Base-by-base conservation (phyloP, 1,284 basidiomycete genomes). In the Schizophyllum commune region DNA sequence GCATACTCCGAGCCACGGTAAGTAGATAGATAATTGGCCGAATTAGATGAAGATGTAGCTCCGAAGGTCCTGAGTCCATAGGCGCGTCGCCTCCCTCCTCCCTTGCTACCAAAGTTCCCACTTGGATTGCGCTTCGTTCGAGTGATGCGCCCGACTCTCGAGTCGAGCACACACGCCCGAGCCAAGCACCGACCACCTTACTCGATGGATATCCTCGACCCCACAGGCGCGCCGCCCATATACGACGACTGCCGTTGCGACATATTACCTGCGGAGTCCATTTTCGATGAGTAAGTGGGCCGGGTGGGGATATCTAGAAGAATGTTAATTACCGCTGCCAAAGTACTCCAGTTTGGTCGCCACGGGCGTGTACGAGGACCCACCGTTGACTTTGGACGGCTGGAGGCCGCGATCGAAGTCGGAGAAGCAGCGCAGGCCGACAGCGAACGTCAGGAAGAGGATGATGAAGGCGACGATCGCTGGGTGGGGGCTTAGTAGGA, bases 391-490 rank as follows among this genome's bases (percentile, higher is more conserved):
- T 77, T 92, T 92, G 58, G 89, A 86, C 22, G 78, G 73, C 56
- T 78, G 75, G 27, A 92, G 74, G 27, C 91, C 90, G 70, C 84
- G 84, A 73, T 89, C 86, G 68, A 92, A 92, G 74, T 92, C 90
- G 56, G 80, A 71, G 74, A 91, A 89, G 69, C 91, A 92, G 58
- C 86, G 84, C 15, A 92, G 70, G 34, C 91, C 91, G 32, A 92
- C 81, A 9, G 75, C 80, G 68, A 92, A 91, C 11, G 89, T 89
- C 11, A 77, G 73, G 63, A 91, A 82, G 21, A 92, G 71, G 56
- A 92, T 76, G 19, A 92, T 60, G 73, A 92, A 90, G 1, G 90
- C 84, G 60, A 86, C 79, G 64, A 91, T 81, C 19, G 88, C 89
- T 92, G 64, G 58, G 32, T 59, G 56, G 62, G 57, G n/a, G 63